Percentiles rank a stretch among this genome's conserved stretches.
phyloP scores from a whole-genome alignment of 1,284 basidiomycete genomes.

The Papiliotrema flavescens region DNA sequence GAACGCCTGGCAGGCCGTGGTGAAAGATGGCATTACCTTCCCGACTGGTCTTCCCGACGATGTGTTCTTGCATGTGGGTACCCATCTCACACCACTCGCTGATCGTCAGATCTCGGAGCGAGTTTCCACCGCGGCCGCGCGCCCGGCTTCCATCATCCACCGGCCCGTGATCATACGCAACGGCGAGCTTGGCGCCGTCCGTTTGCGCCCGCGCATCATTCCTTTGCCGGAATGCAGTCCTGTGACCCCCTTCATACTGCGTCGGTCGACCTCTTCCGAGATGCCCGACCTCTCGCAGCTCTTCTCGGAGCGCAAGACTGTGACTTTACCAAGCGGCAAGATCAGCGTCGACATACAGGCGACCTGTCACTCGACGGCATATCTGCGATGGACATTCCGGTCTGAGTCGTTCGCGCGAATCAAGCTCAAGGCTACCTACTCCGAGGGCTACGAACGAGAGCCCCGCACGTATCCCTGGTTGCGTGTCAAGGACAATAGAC shows the following conservation, averaged over 20 bases:
- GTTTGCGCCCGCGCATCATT: constrained; percentile 18
- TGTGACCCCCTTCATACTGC: neutral
- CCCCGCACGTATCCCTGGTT: constrained; percentile 23
- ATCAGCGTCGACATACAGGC: neutral
- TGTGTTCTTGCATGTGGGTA: constrained; percentile 28
- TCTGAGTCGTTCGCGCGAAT: constrained; percentile 3
- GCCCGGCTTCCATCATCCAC: neutral
- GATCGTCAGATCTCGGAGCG: constrained; percentile 26
- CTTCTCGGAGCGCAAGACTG: neutral
- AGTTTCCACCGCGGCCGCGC: neutral
- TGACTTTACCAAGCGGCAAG: neutral
- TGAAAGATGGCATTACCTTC: constrained; percentile 15
- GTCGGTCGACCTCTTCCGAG: too few relatives aligned
- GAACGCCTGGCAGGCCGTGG: constrained; percentile 13
- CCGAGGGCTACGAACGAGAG: constrained; percentile 29
- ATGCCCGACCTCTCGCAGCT: neutral
- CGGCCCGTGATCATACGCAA: constrained; percentile 19
- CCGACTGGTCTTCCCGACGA: constrained; percentile 24
- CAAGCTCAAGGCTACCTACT: constrained; percentile 24
- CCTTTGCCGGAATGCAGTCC: constrained; percentile 19
- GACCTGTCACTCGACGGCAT: constrained; percentile 26
- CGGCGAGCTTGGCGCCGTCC: constrained; percentile 26
- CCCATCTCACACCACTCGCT: neutral
- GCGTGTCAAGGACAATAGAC: constrained; percentile 21
- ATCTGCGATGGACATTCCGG: constrained; percentile 14